Evolutionary conservation across 108 stramenopile species (phyloP), one percentile per base, ranked within the genome.

Genomic region (Aurantiochytrium sp.): DNA sequence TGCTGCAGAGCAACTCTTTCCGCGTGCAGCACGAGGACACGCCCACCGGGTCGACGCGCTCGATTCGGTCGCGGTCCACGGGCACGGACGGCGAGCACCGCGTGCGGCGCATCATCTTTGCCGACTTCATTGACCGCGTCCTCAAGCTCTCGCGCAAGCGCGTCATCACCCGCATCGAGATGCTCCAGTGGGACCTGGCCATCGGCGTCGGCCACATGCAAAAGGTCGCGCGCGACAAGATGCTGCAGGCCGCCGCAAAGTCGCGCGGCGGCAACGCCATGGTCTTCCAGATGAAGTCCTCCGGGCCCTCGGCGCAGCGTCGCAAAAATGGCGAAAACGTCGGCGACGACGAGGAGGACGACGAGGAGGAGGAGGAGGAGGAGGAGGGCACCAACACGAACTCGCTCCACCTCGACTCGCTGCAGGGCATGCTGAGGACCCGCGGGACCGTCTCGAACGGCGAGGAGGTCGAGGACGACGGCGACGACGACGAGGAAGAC

Each of bases 211-310:
- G 45, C 42, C 36, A 42, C 45, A 27, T 81, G 42, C 73, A 48
- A 41, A 81, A 81, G 4, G 73, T 81, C n/a, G 73, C 42, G 6
- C 73, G 73, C 17, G 73, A 81, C 45, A 81, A 81, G 45, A 81
- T 81, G 73, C 73, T 81, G 8, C 73, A 48, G 1, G 73, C 45
- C 45, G 73, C 73, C 6, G 45, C 42, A 6, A 48, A 41, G 10
- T 27, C 39, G 0, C 73, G 73, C 17, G 73, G 73, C 45, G 73
- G 73, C 6, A 81, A 81, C 45, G 73, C 73, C 15, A 81, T 81
- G 73, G 73, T 81, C 1, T 81, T 81, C 45, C 73, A 81, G 30
- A 41, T 81, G 73, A 41, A 48, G 45, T 65, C 59, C 22, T 65
- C 59, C 32, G 34, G 32, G 12, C 59, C 17, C 53, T 54, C 53